Base-by-base conservation (phyloP, 2,329 filamentous ascomycete species). In the Phialemoniopsis sp. region DNA sequence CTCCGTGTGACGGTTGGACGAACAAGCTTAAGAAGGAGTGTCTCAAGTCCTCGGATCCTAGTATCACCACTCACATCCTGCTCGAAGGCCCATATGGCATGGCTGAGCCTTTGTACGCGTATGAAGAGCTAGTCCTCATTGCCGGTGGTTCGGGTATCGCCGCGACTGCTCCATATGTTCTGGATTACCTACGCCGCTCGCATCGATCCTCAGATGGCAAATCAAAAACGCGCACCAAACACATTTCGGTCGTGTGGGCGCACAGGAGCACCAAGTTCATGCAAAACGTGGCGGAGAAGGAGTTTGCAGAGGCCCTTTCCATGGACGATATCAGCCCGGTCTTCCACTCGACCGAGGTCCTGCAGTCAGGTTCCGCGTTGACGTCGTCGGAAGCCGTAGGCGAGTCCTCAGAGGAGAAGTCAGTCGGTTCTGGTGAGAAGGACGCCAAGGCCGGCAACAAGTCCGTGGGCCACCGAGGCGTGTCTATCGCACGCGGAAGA, bases 81-180 rank as follows among this genome's bases (percentile, higher is more conserved):
- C 31, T 51, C 18, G 46, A 51, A 36, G 49, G 49, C 3, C 49
- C 49, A 13, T 51, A 51, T 33, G 49, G 47, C 29, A n/a, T 28
- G 9, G 18, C 13, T 36, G 45, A 42, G 38, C 46, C 45, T 12
- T 17, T 48, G 31, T 40, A 43, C 34, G 29, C 26, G 5, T 48
- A 44, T 28, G 47, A 47, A 17, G 18, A 48, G 5, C 36, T 51
- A 2, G 37, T 51, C 8, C 35, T 49, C 2, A 31, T 51, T 2
- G 49, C 46, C 13, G 49, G 49, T 9, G 49, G 49, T 32, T 45
- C 47, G 1, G 49, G 49, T 26, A 44, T 51, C 16, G 42, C 48
- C 12, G 41, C 39, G 4, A 41, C 46, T 13, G 29, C 46, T 21
- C 45, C 48, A 2, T 48, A 47, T 14, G 32, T 49, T 2, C 29